phyloP scores from a whole-genome alignment of 306 rosid species.

The Prinsepia uniflora region DNA sequence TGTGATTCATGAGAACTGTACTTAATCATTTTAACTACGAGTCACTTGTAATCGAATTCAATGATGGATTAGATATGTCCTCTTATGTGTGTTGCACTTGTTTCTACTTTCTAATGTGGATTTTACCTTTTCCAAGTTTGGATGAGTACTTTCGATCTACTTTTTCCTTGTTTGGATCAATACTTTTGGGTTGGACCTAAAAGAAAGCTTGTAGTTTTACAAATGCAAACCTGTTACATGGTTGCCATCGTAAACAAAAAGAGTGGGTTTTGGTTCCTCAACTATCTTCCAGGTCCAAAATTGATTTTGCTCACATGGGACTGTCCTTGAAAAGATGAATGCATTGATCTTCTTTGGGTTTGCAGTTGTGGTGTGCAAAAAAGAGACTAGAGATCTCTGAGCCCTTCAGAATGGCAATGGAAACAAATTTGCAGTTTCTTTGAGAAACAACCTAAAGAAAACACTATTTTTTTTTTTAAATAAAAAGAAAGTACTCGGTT shows the following conservation, averaged over 20 bases:
- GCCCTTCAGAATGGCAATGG: not conserved
- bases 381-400: not conserved
- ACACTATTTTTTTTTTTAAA: not conserved
- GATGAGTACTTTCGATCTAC: slow-evolving; percentile 3
- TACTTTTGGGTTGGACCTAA: not conserved
- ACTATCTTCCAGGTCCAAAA: not conserved
- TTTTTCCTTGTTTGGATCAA: slow-evolving; percentile 8
- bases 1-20: no score
- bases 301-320: slow-evolving; percentile 10
- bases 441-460: not conserved
- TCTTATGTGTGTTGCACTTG: no score
- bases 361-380: not conserved
- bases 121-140: not conserved
- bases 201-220: not conserved
- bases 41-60: no score
- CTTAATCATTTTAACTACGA: no score
- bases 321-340: not conserved
- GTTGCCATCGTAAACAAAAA: not conserved
- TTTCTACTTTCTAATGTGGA: not conserved
- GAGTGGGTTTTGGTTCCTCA: slow-evolving; percentile 6
- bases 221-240: not conserved
- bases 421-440: not conserved
- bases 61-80: not conserved
- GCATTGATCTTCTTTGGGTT: not conserved
- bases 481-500: not conserved